Evolutionary conservation across 257 asterid genomes (phyloP).

Genomic region (Ilex asprella): DNA sequence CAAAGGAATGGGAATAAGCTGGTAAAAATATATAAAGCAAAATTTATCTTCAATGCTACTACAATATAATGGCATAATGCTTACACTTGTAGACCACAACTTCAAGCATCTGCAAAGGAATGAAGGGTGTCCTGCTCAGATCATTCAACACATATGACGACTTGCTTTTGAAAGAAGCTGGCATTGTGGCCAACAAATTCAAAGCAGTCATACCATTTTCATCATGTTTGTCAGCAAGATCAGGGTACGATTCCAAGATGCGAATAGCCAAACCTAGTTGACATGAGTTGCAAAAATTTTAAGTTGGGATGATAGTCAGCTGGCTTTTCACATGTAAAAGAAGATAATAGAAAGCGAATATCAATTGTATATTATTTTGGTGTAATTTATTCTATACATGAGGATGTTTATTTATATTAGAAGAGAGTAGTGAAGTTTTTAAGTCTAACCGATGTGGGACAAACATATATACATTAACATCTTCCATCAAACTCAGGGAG

Average conservation of each 20-base stretch:
- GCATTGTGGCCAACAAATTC: background rate
- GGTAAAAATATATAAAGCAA: background rate
- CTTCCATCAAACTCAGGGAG: too few species aligned
- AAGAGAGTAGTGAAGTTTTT: too few species aligned
- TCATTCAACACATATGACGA: background rate
- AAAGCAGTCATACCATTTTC: background rate
- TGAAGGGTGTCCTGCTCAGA: background rate
- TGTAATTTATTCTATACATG: too few species aligned
- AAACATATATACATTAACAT: too few species aligned
- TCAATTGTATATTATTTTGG: too few species aligned
- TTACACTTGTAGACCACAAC: background rate
- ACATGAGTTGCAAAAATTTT: background rate
- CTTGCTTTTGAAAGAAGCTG: background rate
- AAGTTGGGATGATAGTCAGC: too few species aligned
- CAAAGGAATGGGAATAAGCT: background rate
- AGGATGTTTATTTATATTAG: too few species aligned
- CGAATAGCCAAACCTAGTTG: background rate
- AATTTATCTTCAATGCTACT: too few species aligned
- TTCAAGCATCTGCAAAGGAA: background rate
- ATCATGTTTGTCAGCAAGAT: background rate
- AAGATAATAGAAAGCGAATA: too few species aligned
- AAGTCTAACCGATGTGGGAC: too few species aligned
- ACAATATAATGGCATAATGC: background rate
- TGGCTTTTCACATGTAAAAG: too few species aligned
- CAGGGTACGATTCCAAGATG: background rate